phyloP scores from a whole-genome alignment of 169 alveolate species.

The Cryptosporidium sp. region DNA sequence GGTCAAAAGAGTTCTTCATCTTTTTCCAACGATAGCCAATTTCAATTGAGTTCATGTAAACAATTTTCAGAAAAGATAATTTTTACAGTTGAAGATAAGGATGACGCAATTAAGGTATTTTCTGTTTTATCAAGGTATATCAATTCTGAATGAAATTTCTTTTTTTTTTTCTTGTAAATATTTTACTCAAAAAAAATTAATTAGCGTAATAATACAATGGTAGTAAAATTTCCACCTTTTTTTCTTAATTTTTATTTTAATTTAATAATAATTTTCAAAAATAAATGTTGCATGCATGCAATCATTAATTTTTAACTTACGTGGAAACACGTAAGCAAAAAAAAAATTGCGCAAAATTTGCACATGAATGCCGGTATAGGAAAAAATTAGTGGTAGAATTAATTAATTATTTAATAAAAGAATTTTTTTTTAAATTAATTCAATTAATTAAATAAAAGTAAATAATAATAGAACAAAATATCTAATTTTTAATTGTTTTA shows the following conservation, averaged over 20 bases:
- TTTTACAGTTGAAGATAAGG: conserved; percentile 25
- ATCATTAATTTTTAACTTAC: neutral
- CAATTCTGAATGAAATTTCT: conserved; percentile 6
- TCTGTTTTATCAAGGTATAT: conserved; percentile 25
- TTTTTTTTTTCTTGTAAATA: neutral
- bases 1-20: neutral
- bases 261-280: neutral
- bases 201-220: neutral
- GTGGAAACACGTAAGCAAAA: neutral
- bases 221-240: neutral
- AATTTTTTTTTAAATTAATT: neutral
- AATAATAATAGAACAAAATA: neutral
- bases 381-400: neutral
- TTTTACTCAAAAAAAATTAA: neutral
- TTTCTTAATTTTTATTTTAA: neutral
- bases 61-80: conserved; percentile 41
- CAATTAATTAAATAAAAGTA: neutral
- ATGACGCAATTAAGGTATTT: conserved; percentile 24
- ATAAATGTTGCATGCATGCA: neutral
- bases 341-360: conserved; percentile 4
- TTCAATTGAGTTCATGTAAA: conserved; percentile 21
- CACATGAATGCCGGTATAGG: conserved; percentile 7
- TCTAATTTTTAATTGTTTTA: too few species aligned
- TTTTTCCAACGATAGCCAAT: neutral
- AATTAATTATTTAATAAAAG: neutral